These are phyloP conservation scores for Trypanosoma avium DNA, from an alignment of 208 protist genomes.

Conservation along the genomic window DNA sequence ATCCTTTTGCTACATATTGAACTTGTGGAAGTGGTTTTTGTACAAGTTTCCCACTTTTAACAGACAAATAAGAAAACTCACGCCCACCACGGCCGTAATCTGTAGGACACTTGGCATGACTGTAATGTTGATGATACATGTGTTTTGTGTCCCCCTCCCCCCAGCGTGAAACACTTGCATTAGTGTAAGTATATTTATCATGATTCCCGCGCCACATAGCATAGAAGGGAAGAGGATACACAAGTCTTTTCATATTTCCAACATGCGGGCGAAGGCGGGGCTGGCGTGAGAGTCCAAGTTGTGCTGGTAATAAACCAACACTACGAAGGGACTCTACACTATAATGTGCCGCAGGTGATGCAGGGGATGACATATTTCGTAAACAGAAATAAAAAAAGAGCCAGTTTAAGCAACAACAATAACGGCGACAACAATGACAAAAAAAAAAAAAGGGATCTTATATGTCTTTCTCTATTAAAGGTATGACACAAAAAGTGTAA, in stretches of 20 bases:
- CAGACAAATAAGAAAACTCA: slow-evolving; percentile 80
- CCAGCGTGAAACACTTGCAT: slow-evolving; percentile 71
- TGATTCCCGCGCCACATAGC: slow-evolving; percentile 92
- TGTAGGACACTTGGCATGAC: slow-evolving; percentile 87
- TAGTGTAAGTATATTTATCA: slow-evolving; percentile 85
- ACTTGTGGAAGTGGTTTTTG: slow-evolving; percentile 80
- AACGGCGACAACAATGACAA: slow-evolving; percentile 6
- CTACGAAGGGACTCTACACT: slow-evolving; percentile 58
- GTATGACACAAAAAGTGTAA: no score
- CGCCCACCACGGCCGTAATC: slow-evolving; percentile 88
- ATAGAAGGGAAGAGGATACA: slow-evolving; percentile 89
- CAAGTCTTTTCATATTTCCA: slow-evolving; percentile 51
- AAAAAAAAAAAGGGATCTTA: no score
- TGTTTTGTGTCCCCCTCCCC: slow-evolving; percentile 74
- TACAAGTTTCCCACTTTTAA: slow-evolving; percentile 67
- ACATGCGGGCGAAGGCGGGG: slow-evolving; percentile 81
- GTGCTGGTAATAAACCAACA: slow-evolving; percentile 57
- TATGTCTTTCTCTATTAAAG: no score
- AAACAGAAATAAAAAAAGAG: not conserved
- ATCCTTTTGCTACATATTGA: slow-evolving; percentile 72
- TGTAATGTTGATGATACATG: slow-evolving; percentile 90
- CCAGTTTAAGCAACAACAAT: not conserved
- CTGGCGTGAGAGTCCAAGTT: slow-evolving; percentile 77
- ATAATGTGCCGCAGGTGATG: slow-evolving; percentile 60
- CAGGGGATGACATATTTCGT: slow-evolving; percentile 10